Base-by-base conservation (phyloP, 805 yeast species). In the Teunomyces stri region DNA sequence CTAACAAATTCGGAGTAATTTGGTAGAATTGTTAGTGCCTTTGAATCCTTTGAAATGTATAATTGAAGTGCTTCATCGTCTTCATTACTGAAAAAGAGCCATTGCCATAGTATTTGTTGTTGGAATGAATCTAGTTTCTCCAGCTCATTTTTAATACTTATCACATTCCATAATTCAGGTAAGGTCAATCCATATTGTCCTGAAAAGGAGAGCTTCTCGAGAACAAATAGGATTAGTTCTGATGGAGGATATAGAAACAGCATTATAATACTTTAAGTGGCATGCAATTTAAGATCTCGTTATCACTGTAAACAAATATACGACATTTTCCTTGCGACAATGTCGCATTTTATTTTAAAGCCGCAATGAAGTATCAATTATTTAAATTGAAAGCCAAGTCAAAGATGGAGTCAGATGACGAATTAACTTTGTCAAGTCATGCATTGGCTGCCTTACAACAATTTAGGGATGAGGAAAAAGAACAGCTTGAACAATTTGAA, bases 391-490 rank as follows among this genome's bases (percentile, higher is more conserved):
- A 12, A 6, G 15, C 4, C 30, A 28, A 52, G 20, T 53, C 50
- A 11, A 43, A 40, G 31, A 70, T 67, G 69, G 72, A 68, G 44
- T 69, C 71, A 2, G 75, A 72, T 55, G 75, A 69, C 58, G 76
- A 69, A 45, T 64, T 80, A 29, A 61, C 72, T 2, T 64, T 80
- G 38, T 78, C 83, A 1, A 64, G 76, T 1, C 68, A 70, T 52
- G 75, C 84, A 5, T 60, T 80, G 47, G 82, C 79, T 3, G 84
- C 84, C 1, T 67, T 80, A 43, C 81, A 77, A 52, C 86, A 84
- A 58, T 90, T 89, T 59, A 77, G 74, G 55, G 65, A 66, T 36
- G 89, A 90, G 58, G 88, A 89, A 59, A 62, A 72, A 20, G 72
- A 74, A 39, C 75, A 86, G 52, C 62, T 70, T 13, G 78, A 80